Base-by-base conservation (phyloP, 345 rosid species). In the Rhizophora mangle region DNA sequence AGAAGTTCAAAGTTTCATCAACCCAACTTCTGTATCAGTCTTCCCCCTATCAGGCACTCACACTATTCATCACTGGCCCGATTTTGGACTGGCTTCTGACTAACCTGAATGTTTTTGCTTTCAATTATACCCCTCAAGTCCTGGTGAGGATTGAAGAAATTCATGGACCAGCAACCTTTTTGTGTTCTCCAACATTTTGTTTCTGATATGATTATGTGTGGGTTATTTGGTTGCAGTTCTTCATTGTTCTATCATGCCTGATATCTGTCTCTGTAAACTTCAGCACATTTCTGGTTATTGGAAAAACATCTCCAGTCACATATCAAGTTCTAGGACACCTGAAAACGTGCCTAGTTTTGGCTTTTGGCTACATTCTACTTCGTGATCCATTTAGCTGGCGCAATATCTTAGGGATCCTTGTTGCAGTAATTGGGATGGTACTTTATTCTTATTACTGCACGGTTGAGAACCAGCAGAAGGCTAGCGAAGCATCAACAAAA, bases 291-390 rank as follows among this genome's bases (percentile, higher is more conserved):
- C 80, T 96, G 75, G 99, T 96, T 19, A 96, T 96, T 46, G 99
- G 99, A 72, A 96, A 96, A 83, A 96, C 99, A 69, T 96, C 99
- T 76, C 99, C 99, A 2, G 99, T 96, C 69, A 92, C 99, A 46
- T 96, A 96, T 82, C 99, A 96, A 79, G 99, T 96, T 62, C 87
- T 96, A n/a, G 99, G 99, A 60, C 99, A 96, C 83, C 83, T 96
- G 55, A 96, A 96, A 82, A 96, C 99, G 63, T 96, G 99, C 82
- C 82, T 96, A 56, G 98, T 96, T 73, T 86, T 96, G 88, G 97
- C 97, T 31, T 96, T 96, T 62, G 99, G 99, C 49, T 96, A 96
- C 60, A 90, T 90, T 71, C 85, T 96, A 63, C 88, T 96, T 61
- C 88, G 62, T 26, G 98, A 96, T 72, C 99, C 99, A 54, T 96